Percentiles rank a stretch among this genome's conserved stretches.
Evolutionary conservation across 805 yeast genomes (phyloP).

Genomic region (Cyberlindnera suaveolens): DNA sequence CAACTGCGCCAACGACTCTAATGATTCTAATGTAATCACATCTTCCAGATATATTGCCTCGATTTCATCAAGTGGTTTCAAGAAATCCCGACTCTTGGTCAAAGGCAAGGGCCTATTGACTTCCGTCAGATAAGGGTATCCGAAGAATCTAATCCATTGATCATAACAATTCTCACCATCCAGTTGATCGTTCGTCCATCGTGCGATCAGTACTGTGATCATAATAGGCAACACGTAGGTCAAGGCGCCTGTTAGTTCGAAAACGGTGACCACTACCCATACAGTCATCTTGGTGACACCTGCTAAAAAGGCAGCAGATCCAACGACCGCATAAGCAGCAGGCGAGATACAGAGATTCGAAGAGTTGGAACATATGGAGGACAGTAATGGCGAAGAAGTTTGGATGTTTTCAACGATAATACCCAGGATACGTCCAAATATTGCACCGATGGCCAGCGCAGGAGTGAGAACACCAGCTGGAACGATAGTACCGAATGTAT

Average conservation of each 20-base stretch:
- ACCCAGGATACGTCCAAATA: conserved; percentile 52
- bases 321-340: conserved; percentile 83
- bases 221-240: conserved; percentile 80
- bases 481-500: conserved; percentile 61
- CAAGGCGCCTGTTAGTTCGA: conserved; percentile 83
- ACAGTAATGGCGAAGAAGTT: conserved; percentile 27
- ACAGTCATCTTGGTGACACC: conserved; percentile 80
- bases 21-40: conserved; percentile 19
- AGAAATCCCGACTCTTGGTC: conserved; percentile 27
- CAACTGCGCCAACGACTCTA: conserved; percentile 18
- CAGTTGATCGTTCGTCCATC: conserved; percentile 62
- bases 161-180: conserved; percentile 62
- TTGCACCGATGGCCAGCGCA: conserved; percentile 55
- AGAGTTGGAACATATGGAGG: conserved; percentile 36
- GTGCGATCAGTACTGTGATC: conserved; percentile 73
- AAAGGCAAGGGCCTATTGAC: conserved; percentile 35
- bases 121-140: conserved; percentile 38
- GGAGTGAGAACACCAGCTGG: conserved; percentile 70
- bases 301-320: conserved; percentile 77
- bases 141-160: conserved; percentile 37
- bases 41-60: conserved; percentile 28
- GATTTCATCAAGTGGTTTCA: conserved; percentile 28
- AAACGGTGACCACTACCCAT: conserved; percentile 71
- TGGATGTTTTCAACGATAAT: conserved; percentile 45
- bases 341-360: conserved; percentile 62